Evolutionary conservation across 805 yeast genomes (phyloP), one percentile per base, ranked within the genome.

Genomic region (Barnettozyma pratensis): DNA sequence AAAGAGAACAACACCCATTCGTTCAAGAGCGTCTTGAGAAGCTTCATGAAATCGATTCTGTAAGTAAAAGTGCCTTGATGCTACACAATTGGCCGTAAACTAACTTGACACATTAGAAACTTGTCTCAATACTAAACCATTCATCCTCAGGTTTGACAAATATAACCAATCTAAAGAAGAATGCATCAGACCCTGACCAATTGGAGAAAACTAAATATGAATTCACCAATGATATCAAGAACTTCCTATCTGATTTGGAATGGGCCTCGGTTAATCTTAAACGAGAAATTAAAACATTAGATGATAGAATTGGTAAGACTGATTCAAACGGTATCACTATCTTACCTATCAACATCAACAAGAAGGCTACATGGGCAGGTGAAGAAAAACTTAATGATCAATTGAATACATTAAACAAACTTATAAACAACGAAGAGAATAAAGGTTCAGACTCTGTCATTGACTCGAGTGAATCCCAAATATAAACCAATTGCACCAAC

Each of bases 301-400:
- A 86, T 64, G 79, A 77, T 40, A 75, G 76, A 56, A 75, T 73
- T 34, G 81, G 79, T 9, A 75, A 73, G 6, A 71, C 72, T 36
- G 70, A 72, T 19, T 75, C 74, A 43, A 59, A 62, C 49, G 68
- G 66, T n/a, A 61, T 77, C 25, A 76, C 77, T 68, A 76, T 86
- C 37, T 69, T 86, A 29, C 94, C 96, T 1, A 75, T 85, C 3
- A 73, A 76, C 39, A 77, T 86, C 27, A 85, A 83, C 45, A 82
- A 82, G 54, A 83, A 84, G 67, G 87, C 89, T 35, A 79, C 87
- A 5, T 74, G 77, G 68, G 74, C 84, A 30, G 89, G 90, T 3
- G 68, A 70, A 37, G 74, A 70, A 53, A 83, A 85, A 61, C 68
- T 85, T 44, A 65, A 70, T 8, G 74, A 72, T 40, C 81, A 80